These are phyloP conservation scores for Apiotrichum domesticum DNA, from an alignment of 1,284 basidiomycete species.

Conservation along the genomic window DNA sequence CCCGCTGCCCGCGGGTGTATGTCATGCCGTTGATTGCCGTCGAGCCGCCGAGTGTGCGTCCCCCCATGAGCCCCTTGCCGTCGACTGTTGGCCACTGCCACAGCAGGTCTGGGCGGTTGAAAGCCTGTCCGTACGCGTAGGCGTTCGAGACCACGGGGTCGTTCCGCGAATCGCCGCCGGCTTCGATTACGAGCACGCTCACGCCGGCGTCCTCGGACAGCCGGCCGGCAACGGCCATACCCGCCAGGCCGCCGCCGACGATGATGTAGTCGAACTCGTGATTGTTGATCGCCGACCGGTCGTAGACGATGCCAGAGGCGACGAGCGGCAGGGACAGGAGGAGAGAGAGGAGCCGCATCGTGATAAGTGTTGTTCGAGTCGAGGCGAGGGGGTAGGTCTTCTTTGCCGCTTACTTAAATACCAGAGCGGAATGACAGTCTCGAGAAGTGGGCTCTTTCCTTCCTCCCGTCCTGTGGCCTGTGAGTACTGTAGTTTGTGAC, in stretches of 20 bases:
- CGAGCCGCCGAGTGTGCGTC: constrained; percentile 22
- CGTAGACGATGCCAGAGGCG: not conserved
- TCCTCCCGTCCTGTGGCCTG: too few species aligned
- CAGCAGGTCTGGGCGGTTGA: constrained; percentile 13
- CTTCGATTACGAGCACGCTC: constrained; percentile 20
- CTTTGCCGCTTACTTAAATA: too few species aligned
- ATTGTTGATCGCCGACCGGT: not conserved
- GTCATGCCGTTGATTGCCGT: constrained; percentile 26
- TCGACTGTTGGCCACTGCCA: constrained; percentile 17
- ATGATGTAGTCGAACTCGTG: constrained; percentile 12
- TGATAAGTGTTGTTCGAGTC: too few species aligned
- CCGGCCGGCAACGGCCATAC: constrained; percentile 9
- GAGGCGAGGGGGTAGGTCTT: too few species aligned
- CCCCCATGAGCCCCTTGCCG: constrained; percentile 17
- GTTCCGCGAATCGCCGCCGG: constrained; percentile 20
- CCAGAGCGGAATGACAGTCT: too few species aligned
- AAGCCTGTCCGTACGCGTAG: constrained; percentile 17
- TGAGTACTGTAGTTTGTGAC: too few species aligned
- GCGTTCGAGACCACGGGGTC: constrained; percentile 19
- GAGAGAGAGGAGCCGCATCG: not conserved
- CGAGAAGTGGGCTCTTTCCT: too few species aligned
- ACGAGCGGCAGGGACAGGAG: not conserved
- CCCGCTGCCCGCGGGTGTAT: constrained; percentile 55
- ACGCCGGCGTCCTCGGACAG: constrained; percentile 7
- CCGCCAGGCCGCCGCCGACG: constrained; percentile 12